Evolutionary conservation across 2,329 filamentous ascomycete genomes (phyloP).

Genomic region (Capronia coronata): DNA sequence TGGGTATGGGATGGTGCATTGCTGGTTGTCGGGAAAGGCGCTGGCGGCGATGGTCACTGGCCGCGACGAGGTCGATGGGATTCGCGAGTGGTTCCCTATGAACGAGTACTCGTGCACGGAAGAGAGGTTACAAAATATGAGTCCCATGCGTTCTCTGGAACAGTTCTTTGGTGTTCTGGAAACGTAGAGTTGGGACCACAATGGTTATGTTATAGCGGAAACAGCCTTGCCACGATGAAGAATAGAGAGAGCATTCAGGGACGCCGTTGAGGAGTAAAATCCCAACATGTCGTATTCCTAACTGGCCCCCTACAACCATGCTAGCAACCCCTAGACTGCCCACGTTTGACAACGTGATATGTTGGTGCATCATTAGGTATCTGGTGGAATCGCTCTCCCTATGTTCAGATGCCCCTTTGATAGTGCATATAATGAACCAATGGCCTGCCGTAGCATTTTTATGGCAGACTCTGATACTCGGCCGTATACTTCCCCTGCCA

Average conservation of each 20-base stretch:
- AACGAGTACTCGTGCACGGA: conserved; percentile 18
- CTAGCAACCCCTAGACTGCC: too few relatives aligned
- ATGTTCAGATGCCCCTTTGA: too few relatives aligned
- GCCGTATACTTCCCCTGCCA: not conserved
- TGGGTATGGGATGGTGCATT: conserved; percentile 32
- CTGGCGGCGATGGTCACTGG: conserved; percentile 27
- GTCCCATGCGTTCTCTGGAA: conserved; percentile 11
- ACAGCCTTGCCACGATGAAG: conserved; percentile 32
- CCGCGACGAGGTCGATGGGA: conserved; percentile 7
- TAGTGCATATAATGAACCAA: too few relatives aligned
- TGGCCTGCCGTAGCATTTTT: too few relatives aligned
- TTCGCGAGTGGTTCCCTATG: conserved; percentile 18
- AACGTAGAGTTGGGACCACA: not conserved
- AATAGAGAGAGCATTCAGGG: too few relatives aligned
- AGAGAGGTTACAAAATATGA: conserved; percentile 18
- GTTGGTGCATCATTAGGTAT: too few relatives aligned
- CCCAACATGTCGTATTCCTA: conserved; percentile 19
- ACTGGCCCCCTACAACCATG: too few relatives aligned
- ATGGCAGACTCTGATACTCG: too few relatives aligned
- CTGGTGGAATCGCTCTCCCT: too few relatives aligned
- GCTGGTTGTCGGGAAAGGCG: conserved; percentile 30
- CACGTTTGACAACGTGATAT: too few relatives aligned
- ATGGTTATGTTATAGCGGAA: conserved; percentile 18
- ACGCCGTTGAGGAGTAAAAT: too few relatives aligned
- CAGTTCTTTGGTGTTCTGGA: conserved; percentile 14